Base-by-base conservation (phyloP, 805 yeast genomes). In the Barnettozyma pratensis region DNA sequence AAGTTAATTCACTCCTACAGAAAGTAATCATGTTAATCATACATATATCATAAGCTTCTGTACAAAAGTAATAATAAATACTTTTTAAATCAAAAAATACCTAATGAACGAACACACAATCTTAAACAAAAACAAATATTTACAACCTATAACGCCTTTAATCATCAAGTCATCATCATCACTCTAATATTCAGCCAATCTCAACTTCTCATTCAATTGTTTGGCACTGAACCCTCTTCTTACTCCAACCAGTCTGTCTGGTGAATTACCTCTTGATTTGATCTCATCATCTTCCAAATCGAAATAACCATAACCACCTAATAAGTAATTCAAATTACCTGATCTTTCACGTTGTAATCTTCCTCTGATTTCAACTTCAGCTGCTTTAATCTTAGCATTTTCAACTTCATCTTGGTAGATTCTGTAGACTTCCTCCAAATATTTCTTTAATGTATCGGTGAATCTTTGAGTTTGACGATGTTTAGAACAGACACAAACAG, bases 271-370 rank as follows among this genome's bases (percentile, higher is more conserved):
- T 53, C 67, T 61, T 5, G 86, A 77, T 52, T 85, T 72, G 47
- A 77, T 67, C 50, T 78, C 81, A 49, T 82, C 82, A 54, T 85
- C 80, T 52, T 76, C 77, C 53, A 83, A 73, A 57, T 86, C 94
- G 63, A 87, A 87, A 64, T 87, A 86, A 36, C 91, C 96, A 64
- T 90, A 90, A 3, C 97, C 97, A 40, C 96, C 92, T 37, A 89
- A 70, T 48, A 78, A 54, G 49, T 65, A 69, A 48, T 61, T 62
- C 53, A 72, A 65, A 52, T 68, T 64, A 19, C 68, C 70, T 6
- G 71, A 65, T 56, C 66, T 64, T 31, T 53, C 39, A 31, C 52
- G 52, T 41, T 52, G 51, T 6, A 56, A 34, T 42, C 68, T 45
- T 64, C 71, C 55, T 49, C 60, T 53, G 39, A 53, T 46, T 28